Base-by-base conservation (phyloP, 2,329 filamentous ascomycete species). In the Orbilia oligospora region DNA sequence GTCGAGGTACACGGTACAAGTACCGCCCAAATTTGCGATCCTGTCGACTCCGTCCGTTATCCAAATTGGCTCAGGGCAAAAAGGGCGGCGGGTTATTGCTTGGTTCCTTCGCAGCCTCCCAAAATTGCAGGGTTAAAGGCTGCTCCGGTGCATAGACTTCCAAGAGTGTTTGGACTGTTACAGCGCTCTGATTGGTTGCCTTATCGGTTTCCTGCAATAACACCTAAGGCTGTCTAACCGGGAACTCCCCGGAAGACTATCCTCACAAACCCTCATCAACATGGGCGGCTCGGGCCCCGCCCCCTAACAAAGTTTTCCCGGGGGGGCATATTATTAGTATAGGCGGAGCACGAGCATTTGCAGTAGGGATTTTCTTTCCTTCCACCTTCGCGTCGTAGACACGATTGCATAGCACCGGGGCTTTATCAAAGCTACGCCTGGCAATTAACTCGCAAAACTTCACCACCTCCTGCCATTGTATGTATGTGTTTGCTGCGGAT, bases 351-450 rank as follows among this genome's bases (percentile, higher is more conserved):
- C 41, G 33, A 72, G 56, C 67, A 66, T 61, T 77, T 78, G 68
- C 22, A 46, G 75, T 72, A 78, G 61, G 68, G 75, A 78, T 78
- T 71, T 78, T 64, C 27, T 30, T 30, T 6, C 27, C 6, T 48
- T 36, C 66, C 68, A 16, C 63, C 68, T 77, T 77, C 73, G 30
- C 67, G 67, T 77, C 44, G 67, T 71, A 36, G 66, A 41, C 55
- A 68, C 46, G 64, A 77, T 77, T 78, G 71, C 75, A 78, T 65
- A 72, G 68, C 75, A 72, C 68, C 71, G 63, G 68, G 75, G 75
- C 68, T 78, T 78, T 78, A 71, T 72, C 63, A 55, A 55, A 63
- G 44, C 73, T 71, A 53, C 68, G 73, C 68, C 73, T 49, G 68
- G 61, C 38, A 61, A 61, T 65, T 67, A 66, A 61, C 65, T 67